phyloP scores from a whole-genome alignment of 805 yeast genomes.

The Teunomyces cretensis region DNA sequence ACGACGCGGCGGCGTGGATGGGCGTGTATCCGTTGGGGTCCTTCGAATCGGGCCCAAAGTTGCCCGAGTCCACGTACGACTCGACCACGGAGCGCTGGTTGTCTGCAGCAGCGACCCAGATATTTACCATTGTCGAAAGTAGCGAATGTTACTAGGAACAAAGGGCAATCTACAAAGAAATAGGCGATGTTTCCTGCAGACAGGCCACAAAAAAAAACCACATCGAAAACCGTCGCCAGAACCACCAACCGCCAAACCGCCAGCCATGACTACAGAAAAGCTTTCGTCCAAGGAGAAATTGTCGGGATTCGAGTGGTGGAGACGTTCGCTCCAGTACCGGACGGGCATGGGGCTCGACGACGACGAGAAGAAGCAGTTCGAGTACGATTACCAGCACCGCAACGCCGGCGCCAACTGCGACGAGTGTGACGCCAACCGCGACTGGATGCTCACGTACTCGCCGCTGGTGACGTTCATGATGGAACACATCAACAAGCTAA shows the following conservation, averaged over 20 bases:
- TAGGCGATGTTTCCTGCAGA: no score
- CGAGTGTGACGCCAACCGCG: conserved; percentile 69
- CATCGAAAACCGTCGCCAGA: background rate
- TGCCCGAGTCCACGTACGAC: conserved; percentile 48
- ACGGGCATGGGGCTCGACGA: conserved; percentile 66
- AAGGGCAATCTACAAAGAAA: background rate
- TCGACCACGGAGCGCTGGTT: conserved; percentile 63
- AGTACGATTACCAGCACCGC: conserved; percentile 50
- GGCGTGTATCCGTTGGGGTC: conserved; percentile 97
- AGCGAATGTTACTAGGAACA: background rate
- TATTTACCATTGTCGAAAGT: conserved; percentile 39
- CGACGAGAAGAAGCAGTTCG: conserved; percentile 55
- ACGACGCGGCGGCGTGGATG: conserved; percentile 95
- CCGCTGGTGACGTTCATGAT: conserved; percentile 88
- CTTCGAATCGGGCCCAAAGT: conserved; percentile 63
- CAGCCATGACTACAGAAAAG: background rate
- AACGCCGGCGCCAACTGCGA: conserved; percentile 55
- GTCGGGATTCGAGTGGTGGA: conserved; percentile 77
- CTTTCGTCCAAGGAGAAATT: conserved; percentile 30
- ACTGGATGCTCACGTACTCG: conserved; percentile 76
- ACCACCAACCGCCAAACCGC: background rate
- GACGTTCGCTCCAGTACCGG: conserved; percentile 65
- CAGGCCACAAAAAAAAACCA: no score
- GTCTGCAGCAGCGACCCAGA: conserved; percentile 96
- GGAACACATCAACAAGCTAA: conserved; percentile 72